Evolutionary conservation across 805 yeast species (phyloP), one percentile per base, ranked within the genome.

Genomic region (Candida loeiensis): DNA sequence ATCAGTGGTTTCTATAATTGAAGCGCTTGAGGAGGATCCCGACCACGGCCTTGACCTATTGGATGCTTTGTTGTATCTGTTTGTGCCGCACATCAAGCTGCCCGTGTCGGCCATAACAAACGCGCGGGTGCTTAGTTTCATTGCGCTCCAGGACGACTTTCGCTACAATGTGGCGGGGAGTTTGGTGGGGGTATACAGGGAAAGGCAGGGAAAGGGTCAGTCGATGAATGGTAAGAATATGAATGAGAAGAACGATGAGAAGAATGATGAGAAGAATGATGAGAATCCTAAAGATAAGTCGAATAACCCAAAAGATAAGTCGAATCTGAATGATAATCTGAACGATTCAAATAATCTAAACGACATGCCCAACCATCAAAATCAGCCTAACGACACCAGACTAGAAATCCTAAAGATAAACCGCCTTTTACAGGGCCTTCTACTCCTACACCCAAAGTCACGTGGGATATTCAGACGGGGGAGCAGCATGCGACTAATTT

Each of bases 391-490:
- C n/a, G n/a, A n/a, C n/a, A n/a, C n/a, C n/a, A n/a, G n/a, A n/a
- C n/a, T n/a, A n/a, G 6, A 28, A 34, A 25, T 2, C 33, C 46
- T 16, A 24, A 37, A 6, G 36, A 22, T 30, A 13, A 64, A 67
- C 43, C 50, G 70, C 29, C 59, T 75, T 1, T 55, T 81, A 3
- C 84, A 80, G 49, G 90, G 89, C 0, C 59, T 78, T 8, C 63
- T 83, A 15, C 60, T 83, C 30, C 37, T 82, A 6, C 90, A 83
- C 52, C 73, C 80, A 3, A 59, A 59, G 2, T 75, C 83, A 14
- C 59, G 88, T 40, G 50, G 58, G 9, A 45, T 78, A 2, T 80
- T 83, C 50, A 55, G 63, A 17, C 54, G 73, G 33, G 55, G 58
- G 14, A 45, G 53, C 13, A 74, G 73, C 44, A 64, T 73, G 76